Evolutionary conservation across 2,329 filamentous ascomycete genomes (phyloP).

Genomic region (Dichotomopilus funicola): DNA sequence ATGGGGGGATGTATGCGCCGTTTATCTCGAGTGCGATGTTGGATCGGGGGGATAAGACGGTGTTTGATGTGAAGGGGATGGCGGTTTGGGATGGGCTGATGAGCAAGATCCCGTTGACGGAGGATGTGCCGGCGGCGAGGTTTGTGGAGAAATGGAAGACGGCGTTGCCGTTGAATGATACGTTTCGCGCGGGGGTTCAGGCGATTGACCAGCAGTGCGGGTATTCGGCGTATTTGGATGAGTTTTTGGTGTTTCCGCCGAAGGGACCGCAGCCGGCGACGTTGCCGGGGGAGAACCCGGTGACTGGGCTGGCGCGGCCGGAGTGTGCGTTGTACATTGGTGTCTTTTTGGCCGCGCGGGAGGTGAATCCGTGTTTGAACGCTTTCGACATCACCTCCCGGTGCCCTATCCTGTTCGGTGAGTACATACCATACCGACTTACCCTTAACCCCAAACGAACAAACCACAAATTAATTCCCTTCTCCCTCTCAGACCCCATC

Average conservation of each 20-base stretch:
- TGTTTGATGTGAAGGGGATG: slow-evolving; percentile 9
- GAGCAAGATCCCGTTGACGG: neutral
- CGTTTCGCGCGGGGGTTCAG: neutral
- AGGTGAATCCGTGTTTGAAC: slow-evolving; percentile 8
- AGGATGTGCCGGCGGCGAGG: neutral
- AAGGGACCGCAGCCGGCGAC: neutral
- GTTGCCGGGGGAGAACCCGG: slow-evolving; percentile 2
- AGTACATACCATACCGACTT: neutral
- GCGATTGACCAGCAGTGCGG: slow-evolving; percentile 3
- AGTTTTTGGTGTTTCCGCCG: slow-evolving; percentile 5
- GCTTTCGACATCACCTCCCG: slow-evolving; percentile 2
- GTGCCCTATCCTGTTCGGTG: slow-evolving; percentile 7
- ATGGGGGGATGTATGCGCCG: slow-evolving; percentile 9
- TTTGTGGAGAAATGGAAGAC: slow-evolving; percentile 3
- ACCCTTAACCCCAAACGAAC: neutral
- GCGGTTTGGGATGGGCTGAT: slow-evolving; percentile 6
- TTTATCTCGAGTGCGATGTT: slow-evolving; percentile 9
- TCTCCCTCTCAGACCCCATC: slow-evolving; percentile 1
- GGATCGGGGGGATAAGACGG: neutral
- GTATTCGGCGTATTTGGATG: slow-evolving; percentile 5
- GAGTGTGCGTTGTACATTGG: neutral
- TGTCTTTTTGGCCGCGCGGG: neutral
- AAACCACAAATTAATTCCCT: neutral
- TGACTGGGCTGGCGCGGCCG: neutral
- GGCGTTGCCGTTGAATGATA: slow-evolving; percentile 5